A percentile compares a stretch with the other conserved stretches of the same genome.
Conservation (phyloP, 371 early-diverging fungal species). For the Rhizopus delemar region DNA sequence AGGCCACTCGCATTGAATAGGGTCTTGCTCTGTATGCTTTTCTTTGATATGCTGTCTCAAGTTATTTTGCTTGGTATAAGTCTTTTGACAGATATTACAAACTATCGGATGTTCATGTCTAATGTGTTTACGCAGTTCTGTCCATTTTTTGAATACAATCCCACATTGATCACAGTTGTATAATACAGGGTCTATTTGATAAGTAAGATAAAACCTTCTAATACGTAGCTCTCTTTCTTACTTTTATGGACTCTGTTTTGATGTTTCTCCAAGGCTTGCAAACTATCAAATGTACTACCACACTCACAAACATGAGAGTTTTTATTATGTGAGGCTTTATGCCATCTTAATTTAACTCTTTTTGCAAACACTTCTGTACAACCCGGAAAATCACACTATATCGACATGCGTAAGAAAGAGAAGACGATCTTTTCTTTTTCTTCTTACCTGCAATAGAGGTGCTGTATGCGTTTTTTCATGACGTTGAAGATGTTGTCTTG, state of each 20-base stretch:
- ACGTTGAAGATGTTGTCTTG: slow-evolving; percentile 48
- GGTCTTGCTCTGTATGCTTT: slow-evolving; percentile 34
- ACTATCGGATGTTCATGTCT: slow-evolving; percentile 46
- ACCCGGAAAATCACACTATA: slow-evolving; percentile 53
- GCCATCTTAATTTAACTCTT: slow-evolving; percentile 56
- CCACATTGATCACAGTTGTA: slow-evolving; percentile 63
- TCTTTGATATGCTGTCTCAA: slow-evolving; percentile 47
- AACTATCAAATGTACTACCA: slow-evolving; percentile 48
- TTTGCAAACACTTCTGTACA: slow-evolving; percentile 60
- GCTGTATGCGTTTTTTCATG: slow-evolving; percentile 50
- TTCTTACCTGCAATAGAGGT: slow-evolving; percentile 40
- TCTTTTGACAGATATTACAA: slow-evolving; percentile 58
- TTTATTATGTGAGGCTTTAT: slow-evolving; percentile 50
- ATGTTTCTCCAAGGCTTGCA: slow-evolving; percentile 60
- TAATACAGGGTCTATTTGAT: slow-evolving; percentile 35
- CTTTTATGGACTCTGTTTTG: slow-evolving; percentile 50
- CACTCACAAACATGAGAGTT: slow-evolving; percentile 38
- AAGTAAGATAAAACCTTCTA: neutral
- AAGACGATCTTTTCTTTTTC: neutral
- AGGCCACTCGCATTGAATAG: slow-evolving; percentile 42
- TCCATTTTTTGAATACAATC: slow-evolving; percentile 57
- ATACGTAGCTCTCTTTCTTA: slow-evolving; percentile 17
- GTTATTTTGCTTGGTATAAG: slow-evolving; percentile 33
- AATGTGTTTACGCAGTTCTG: slow-evolving; percentile 61
- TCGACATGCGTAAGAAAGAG: neutral